phyloP scores from a whole-genome alignment of 108 stramenopile species.

The Nitzschia putrida region DNA sequence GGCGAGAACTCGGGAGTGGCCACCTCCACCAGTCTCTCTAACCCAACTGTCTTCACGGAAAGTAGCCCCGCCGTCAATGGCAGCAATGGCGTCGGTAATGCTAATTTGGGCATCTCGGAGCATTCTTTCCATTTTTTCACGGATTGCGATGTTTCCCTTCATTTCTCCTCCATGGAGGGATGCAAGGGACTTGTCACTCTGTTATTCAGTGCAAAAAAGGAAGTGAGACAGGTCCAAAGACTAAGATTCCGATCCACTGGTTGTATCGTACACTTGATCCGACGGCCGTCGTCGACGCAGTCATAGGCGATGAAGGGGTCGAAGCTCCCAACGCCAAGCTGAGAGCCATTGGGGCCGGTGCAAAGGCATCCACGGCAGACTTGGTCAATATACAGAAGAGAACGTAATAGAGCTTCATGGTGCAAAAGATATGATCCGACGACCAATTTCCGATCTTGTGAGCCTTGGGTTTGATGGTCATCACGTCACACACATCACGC shows the following conservation, averaged over 20 bases:
- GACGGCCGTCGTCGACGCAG: no score
- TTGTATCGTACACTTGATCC: no score
- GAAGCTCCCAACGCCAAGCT: no score
- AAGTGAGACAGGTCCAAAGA: background rate
- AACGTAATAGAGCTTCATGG: conserved; percentile 3
- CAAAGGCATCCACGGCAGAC: no score
- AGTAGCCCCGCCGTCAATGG: conserved; percentile 83
- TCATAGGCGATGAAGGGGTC: no score
- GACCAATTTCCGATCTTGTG: no score
- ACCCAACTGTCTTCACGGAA: conserved; percentile 92
- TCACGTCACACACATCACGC: no score
- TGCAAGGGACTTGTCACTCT: conserved; percentile 5
- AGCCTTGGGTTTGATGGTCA: no score
- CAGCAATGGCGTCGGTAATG: conserved; percentile 83
- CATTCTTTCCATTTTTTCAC: conserved; percentile 86
- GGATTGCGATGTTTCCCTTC: conserved; percentile 51
- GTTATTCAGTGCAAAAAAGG: background rate
- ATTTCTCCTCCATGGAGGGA: conserved; percentile 4
- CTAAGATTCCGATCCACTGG: no score
- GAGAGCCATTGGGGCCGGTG: no score
- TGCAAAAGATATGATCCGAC: background rate
- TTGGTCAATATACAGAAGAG: conserved; percentile 2
- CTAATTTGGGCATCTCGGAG: conserved; percentile 86
- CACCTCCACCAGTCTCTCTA: conserved; percentile 91
- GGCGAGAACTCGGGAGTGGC: conserved; percentile 87